These are phyloP conservation scores for Thermochaetoides dissita DNA, from an alignment of 2,329 filamentous ascomycete species.

Conservation along the genomic window DNA sequence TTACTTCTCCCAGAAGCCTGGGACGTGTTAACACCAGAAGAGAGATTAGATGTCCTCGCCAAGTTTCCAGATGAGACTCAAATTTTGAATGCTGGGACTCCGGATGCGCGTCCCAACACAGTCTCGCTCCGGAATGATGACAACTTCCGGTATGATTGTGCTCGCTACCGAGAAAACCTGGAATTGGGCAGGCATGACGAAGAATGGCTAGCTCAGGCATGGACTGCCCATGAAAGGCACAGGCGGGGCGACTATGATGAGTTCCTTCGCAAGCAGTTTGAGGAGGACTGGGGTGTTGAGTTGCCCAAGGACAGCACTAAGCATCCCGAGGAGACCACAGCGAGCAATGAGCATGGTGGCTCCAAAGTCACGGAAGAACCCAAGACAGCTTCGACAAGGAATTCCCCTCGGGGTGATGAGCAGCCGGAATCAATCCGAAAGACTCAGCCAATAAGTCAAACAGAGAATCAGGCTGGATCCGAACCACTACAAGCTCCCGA, in stretches of 20 bases:
- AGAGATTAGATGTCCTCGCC: conserved; percentile 21
- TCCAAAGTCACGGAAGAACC: too few species aligned
- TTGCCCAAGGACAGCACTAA: conserved; percentile 20
- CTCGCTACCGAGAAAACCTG: conserved; percentile 30
- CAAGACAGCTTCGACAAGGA: too few species aligned
- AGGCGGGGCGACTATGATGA: conserved; percentile 36
- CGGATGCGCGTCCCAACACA: conserved; percentile 22
- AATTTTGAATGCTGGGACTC: conserved; percentile 20
- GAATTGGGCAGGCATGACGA: conserved; percentile 34
- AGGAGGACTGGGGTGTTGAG: conserved; percentile 32
- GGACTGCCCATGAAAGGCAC: conserved; percentile 35
- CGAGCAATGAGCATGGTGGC: too few species aligned
- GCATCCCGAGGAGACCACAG: too few species aligned
- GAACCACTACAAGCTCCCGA: too few species aligned
- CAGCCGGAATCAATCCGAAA: too few species aligned
- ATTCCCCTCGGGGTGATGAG: too few species aligned
- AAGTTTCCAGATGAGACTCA: conserved; percentile 24
- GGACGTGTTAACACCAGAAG: conserved; percentile 21
- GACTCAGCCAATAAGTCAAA: too few species aligned
- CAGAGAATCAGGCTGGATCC: too few species aligned
- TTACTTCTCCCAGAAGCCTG: conserved; percentile 25
- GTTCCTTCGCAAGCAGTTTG: conserved; percentile 30
- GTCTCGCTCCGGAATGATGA: conserved; percentile 25
- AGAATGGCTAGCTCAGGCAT: conserved; percentile 39
- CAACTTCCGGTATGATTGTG: conserved; percentile 29